These are phyloP conservation scores for Cladophialophora exuberans DNA, from an alignment of 2,329 filamentous ascomycete species.

Conservation along the genomic window DNA sequence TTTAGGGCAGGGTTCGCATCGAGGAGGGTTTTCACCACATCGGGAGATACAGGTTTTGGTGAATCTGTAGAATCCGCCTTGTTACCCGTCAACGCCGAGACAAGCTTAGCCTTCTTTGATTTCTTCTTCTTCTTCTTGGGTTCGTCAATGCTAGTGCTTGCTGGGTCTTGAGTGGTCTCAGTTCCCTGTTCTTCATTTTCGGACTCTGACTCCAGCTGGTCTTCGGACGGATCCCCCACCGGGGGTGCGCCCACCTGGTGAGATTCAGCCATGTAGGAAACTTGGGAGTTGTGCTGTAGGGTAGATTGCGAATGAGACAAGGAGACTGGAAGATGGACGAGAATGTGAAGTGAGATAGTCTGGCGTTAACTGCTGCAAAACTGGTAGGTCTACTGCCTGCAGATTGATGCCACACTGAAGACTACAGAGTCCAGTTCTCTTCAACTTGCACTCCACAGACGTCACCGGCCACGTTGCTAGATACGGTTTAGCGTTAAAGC, in stretches of 20 bases:
- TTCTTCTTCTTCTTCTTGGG: constrained; percentile 34
- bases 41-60: constrained; percentile 27
- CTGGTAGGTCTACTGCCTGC: too few relatives aligned
- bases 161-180: constrained; percentile 9
- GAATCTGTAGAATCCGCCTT: constrained; percentile 22
- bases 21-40: constrained; percentile 40
- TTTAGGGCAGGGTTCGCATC: constrained; percentile 66
- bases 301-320: not conserved
- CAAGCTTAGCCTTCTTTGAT: constrained; percentile 32
- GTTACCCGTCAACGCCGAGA: constrained; percentile 27
- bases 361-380: too few relatives aligned
- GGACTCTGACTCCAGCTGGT: constrained; percentile 30
- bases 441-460: too few relatives aligned
- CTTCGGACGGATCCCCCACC: constrained; percentile 10
- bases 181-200: constrained; percentile 21
- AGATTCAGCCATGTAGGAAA: constrained; percentile 14
- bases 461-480: too few relatives aligned
- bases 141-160: constrained; percentile 11
- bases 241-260: constrained; percentile 13
- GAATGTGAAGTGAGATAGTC: not conserved
- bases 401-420: too few relatives aligned
- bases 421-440: too few relatives aligned
- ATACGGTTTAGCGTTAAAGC: too few relatives aligned
- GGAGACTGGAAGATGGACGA: not conserved
- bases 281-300: not conserved